Base-by-base conservation (phyloP, 73 alveolate species). In the Paramecium primaurelia region DNA sequence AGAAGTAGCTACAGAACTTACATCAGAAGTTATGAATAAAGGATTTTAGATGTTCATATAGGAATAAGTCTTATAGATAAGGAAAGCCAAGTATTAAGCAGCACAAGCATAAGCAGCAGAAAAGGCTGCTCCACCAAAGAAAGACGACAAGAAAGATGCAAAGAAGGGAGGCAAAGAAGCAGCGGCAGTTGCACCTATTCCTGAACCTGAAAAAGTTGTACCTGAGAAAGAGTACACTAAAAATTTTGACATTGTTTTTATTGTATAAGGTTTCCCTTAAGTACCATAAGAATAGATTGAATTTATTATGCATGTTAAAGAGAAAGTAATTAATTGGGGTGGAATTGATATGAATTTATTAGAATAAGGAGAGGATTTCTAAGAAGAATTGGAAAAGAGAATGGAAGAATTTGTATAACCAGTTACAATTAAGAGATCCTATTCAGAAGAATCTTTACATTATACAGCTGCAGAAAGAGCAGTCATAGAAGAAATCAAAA, bases 211-310 rank as follows among this genome's bases (percentile, higher is more conserved):
- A n/a, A 89, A 89, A 34, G 32, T 8, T 54, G 69, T 44, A 8
- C 94, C 94, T 25, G 94, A 89, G 51, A 89, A 89, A 45, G 94
- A 89, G 75, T 89, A 89, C 54, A 25, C 80, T 11, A 89, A 89
- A 25, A 83, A 77, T 36, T 71, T 89, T 59, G 94, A 89, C 77
- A 25, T 89, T 10, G 77, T 89, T 25, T 89, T 59, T 45, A 20
- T 89, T 32, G 71, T 71, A 1, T 25, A 47, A 40, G 94, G 88
- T 22, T 89, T 45, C 49, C 94, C 94, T 28, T 4, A 89, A n/a
- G 51, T 28, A 26, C 92, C 80, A 44, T 77, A 69, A 20, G 94
- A 83, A 73, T 45, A 40, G 38, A 44, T 89, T 47, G 94, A 89
- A 26, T 89, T 89, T 8, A n/a, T 89, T 8, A 45, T 89, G 20